Conservation (phyloP, 2,329 filamentous ascomycete species). For the Botrytis paeoniae region DNA sequence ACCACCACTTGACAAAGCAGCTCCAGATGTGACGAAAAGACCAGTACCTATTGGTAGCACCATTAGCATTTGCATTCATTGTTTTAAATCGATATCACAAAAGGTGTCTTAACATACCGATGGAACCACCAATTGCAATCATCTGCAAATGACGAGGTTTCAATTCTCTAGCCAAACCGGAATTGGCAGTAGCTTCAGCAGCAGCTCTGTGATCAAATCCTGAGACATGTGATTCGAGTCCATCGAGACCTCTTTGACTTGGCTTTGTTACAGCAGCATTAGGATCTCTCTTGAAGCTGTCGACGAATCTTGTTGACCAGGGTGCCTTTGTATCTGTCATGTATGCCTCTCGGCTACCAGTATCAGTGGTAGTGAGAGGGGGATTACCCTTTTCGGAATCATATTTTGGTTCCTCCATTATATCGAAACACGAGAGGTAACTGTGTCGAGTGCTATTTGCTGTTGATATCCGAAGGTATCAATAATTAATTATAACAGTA, state of each 20-base stretch:
- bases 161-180: slow-evolving; percentile 62
- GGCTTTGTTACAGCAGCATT: slow-evolving; percentile 47
- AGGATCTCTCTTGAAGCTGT: slow-evolving; percentile 36
- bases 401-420: slow-evolving; percentile 8
- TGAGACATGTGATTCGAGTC: background rate
- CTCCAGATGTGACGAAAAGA: slow-evolving; percentile 34
- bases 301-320: slow-evolving; percentile 30
- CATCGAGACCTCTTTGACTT: slow-evolving; percentile 6
- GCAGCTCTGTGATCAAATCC: slow-evolving; percentile 62
- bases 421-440: background rate
- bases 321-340: slow-evolving; percentile 20
- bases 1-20: slow-evolving; percentile 39
- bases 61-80: background rate
- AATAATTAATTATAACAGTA: background rate
- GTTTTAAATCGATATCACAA: background rate
- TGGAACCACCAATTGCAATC: slow-evolving; percentile 49
- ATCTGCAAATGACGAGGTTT: slow-evolving; percentile 55
- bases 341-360: background rate
- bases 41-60: slow-evolving; percentile 58
- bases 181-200: slow-evolving; percentile 63
- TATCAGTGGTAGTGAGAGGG: background rate
- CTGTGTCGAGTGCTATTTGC: background rate
- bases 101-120: slow-evolving; percentile 23
- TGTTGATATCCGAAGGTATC: background rate
- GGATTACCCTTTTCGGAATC: slow-evolving; percentile 11